A percentile compares a stretch with the other conserved stretches of the same genome.
Evolutionary conservation across 192 early-diverging fungal genomes (phyloP).

Genomic region (Podila clonocystis): DNA sequence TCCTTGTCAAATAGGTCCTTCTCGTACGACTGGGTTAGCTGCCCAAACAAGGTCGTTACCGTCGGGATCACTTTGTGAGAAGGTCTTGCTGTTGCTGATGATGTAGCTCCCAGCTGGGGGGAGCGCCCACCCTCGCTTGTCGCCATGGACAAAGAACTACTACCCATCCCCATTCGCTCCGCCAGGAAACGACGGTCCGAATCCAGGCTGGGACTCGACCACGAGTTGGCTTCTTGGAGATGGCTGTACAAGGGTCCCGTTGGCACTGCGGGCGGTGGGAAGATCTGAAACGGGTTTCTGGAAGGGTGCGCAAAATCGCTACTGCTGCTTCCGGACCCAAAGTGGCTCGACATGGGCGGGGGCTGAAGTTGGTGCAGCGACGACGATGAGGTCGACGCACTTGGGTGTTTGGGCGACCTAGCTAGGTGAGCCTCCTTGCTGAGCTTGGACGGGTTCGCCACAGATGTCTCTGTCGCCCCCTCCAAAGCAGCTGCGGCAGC

Average conservation of each 20-base stretch:
- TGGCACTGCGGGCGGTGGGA: background rate
- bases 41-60: conserved; percentile 54
- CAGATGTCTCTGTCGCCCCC: background rate
- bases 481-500: background rate
- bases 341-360: background rate
- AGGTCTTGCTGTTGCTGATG: background rate
- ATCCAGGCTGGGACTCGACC: background rate
- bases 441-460: no score
- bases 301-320: background rate
- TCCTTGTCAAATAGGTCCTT: conserved; percentile 58
- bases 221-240: background rate
- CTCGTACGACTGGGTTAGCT: conserved; percentile 55
- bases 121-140: background rate
- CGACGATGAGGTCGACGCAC: no score
- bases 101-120: no score
- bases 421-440: no score
- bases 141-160: background rate
- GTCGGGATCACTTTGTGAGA: conserved; percentile 28
- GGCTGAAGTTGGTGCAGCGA: background rate
- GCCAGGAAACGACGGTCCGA: background rate
- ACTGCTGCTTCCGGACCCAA: background rate
- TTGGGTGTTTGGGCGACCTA: no score
- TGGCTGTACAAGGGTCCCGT: background rate
- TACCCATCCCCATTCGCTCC: no score
- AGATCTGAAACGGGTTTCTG: background rate